Conservation (phyloP, 495 filamentous ascomycete genomes). For the Aspergillus sparsus region DNA sequence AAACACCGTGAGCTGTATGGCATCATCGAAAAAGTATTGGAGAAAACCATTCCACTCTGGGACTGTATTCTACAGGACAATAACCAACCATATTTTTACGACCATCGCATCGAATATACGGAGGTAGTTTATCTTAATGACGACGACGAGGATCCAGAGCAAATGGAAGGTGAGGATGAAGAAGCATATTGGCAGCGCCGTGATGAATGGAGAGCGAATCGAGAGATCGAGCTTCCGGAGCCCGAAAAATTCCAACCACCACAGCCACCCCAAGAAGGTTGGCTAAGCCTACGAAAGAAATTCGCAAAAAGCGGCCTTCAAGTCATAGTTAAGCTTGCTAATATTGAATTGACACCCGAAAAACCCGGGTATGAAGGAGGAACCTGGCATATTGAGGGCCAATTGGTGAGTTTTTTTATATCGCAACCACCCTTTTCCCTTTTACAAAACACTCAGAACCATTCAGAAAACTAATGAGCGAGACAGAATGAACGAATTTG, state of each 20-base stretch:
- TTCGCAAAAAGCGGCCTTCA: constrained; percentile 44
- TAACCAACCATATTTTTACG: neutral
- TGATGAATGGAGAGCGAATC: neutral
- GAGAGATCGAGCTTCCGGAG: neutral
- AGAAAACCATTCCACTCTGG: constrained; percentile 54
- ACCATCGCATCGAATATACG: neutral
- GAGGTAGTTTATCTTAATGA: neutral
- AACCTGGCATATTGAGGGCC: constrained; percentile 54
- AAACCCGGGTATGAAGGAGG: constrained; percentile 48
- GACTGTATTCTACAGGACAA: constrained; percentile 25
- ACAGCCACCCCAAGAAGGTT: neutral
- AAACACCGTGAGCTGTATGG: constrained; percentile 47
- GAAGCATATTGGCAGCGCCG: neutral
- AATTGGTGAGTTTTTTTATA: constrained; percentile 3
- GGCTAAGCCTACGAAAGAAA: neutral
- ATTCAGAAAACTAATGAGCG: neutral
- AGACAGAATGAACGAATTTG: constrained; percentile 51
- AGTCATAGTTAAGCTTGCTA: constrained; percentile 60
- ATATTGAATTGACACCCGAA: constrained; percentile 58
- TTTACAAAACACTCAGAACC: neutral
- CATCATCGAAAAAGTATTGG: constrained; percentile 49
- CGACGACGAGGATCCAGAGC: neutral
- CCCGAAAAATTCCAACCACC: neutral
- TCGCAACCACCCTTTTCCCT: neutral
- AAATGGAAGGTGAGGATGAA: neutral